These are phyloP conservation scores for Rickenella mellea DNA, from an alignment of 768 basidiomycete genomes.

Conservation along the genomic window DNA sequence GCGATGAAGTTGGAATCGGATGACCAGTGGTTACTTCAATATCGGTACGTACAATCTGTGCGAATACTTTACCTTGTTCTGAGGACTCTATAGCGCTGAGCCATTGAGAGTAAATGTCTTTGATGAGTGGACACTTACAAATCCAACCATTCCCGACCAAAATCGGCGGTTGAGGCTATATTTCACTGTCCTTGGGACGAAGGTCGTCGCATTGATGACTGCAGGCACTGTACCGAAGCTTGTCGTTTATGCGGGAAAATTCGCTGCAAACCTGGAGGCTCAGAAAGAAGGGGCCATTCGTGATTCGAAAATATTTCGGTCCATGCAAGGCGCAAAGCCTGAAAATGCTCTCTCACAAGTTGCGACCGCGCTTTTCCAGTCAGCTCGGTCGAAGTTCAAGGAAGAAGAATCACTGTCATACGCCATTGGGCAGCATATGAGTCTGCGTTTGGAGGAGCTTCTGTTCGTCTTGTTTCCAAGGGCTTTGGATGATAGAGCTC, in stretches of 20 bases:
- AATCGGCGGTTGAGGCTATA: slow-evolving; percentile 56
- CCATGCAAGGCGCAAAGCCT: slow-evolving; percentile 61
- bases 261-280: slow-evolving; percentile 59
- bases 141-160: slow-evolving; percentile 26
- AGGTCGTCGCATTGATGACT: slow-evolving; percentile 57
- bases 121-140: slow-evolving; percentile 71
- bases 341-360: slow-evolving; percentile 77
- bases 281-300: slow-evolving; percentile 70
- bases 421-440: slow-evolving; percentile 64
- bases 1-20: slow-evolving; percentile 66
- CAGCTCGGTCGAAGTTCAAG: slow-evolving; percentile 61
- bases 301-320: slow-evolving; percentile 70
- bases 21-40: slow-evolving; percentile 61
- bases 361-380: slow-evolving; percentile 75
- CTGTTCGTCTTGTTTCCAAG: slow-evolving; percentile 72
- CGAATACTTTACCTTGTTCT: slow-evolving; percentile 1
- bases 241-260: slow-evolving; percentile 63
- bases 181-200: slow-evolving; percentile 66
- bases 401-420: slow-evolving; percentile 57
- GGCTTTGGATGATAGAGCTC: slow-evolving; percentile 66
- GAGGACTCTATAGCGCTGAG: slow-evolving; percentile 59
- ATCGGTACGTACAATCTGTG: slow-evolving; percentile 39
- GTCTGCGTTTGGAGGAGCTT: slow-evolving; percentile 53
- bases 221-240: slow-evolving; percentile 73
- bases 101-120: slow-evolving; percentile 65